Conservation (phyloP, 2,329 filamentous ascomycete genomes). For the Stachybotrys chartarum region DNA sequence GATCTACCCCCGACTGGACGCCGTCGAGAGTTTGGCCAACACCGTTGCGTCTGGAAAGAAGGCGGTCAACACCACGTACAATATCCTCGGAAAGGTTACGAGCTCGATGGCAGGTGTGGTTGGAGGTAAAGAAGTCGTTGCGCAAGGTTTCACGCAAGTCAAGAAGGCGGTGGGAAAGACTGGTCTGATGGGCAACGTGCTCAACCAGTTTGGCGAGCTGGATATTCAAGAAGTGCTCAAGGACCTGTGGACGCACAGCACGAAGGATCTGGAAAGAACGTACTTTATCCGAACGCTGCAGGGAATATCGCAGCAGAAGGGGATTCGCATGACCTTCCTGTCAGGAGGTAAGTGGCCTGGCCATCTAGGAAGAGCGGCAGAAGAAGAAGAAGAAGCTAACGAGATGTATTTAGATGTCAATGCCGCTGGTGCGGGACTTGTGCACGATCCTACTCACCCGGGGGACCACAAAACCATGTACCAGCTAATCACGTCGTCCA, state of each 20-base stretch:
- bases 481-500: conserved; percentile 86
- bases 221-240: conserved; percentile 90
- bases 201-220: conserved; percentile 94
- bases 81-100: conserved; percentile 89
- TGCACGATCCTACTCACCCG: conserved; percentile 88
- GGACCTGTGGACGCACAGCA: conserved; percentile 97
- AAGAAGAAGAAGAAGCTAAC: conserved; percentile 12
- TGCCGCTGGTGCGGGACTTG: conserved; percentile 81
- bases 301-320: conserved; percentile 91
- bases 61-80: conserved; percentile 93
- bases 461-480: conserved; percentile 99
- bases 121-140: conserved; percentile 87
- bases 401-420: conserved; percentile 58
- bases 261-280: conserved; percentile 92
- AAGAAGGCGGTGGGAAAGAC: conserved; percentile 96
- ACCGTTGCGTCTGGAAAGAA: conserved; percentile 94
- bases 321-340: conserved; percentile 92
- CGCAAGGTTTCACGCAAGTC: conserved; percentile 85
- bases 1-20: conserved; percentile 84
- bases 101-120: conserved; percentile 93
- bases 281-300: conserved; percentile 95
- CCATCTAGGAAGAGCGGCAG: background rate
- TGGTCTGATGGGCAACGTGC: conserved; percentile 88
- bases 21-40: conserved; percentile 83
- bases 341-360: conserved; percentile 59